These are phyloP conservation scores for Solanum hybrid DNA, from an alignment of 305 asterid species.

Conservation along the genomic window DNA sequence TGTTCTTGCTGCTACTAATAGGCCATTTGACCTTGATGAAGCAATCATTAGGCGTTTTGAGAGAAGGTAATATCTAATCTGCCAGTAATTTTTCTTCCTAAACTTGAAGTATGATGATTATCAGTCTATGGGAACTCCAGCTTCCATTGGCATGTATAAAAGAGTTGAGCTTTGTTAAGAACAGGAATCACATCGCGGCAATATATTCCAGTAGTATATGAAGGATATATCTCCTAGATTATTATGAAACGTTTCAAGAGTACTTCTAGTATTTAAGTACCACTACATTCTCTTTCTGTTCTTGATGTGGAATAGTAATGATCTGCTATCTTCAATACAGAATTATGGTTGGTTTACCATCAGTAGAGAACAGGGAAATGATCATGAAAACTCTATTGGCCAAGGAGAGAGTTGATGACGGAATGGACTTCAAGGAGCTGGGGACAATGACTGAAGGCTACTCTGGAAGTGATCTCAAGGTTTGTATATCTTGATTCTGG, in stretches of 20 bases:
- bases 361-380: conserved; percentile 60
- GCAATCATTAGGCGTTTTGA: conserved; percentile 89
- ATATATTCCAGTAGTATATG: neutral
- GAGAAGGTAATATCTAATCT: conserved; percentile 47
- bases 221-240: neutral
- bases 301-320: conserved; percentile 3
- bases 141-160: neutral
- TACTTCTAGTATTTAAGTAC: neutral
- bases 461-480: conserved; percentile 93
- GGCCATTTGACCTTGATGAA: conserved; percentile 95
- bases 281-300: neutral
- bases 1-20: conserved; percentile 89
- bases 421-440: conserved; percentile 54
- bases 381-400: conserved; percentile 66
- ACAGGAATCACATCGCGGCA: neutral
- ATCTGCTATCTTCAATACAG: conserved; percentile 23
- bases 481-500: conserved; percentile 4
- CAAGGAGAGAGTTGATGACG: conserved; percentile 57
- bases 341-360: conserved; percentile 84
- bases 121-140: neutral
- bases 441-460: conserved; percentile 76
- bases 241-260: neutral
- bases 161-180: neutral
- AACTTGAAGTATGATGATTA: neutral
- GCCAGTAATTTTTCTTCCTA: neutral